Evolutionary conservation across 2,329 filamentous ascomycete species (phyloP), one percentile per base, ranked within the genome.

Genomic region (Keithomyces neogunnii): DNA sequence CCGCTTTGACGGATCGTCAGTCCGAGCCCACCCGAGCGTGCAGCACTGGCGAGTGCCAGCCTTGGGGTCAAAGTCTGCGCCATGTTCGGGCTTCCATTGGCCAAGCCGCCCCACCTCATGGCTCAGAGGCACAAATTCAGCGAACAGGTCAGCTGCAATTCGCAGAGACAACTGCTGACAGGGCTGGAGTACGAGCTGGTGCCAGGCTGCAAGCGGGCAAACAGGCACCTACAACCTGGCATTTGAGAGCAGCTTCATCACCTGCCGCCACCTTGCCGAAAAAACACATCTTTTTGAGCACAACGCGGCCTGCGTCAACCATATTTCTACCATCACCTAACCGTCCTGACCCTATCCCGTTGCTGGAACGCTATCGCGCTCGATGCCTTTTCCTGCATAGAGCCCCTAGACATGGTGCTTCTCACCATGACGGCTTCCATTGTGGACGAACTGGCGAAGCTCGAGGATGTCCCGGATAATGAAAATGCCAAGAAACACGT

Each of bases 371-470:
- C 19, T 30, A 5, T 44, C n/a, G 26, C 28, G n/a, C 40, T 44
- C 26, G 26, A 30, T 44, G 40, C 5, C 9, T 29, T 7, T 11
- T 42, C 49, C 9, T 26, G 45, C 33, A 10, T 19, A 5, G 31
- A 35, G 2, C 10, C 38, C 40, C 29, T 36, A 50, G 55, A 4
- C 3, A 92, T 92, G 88, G 86, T 91, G 19, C 74, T 87, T 43
- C 80, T 93, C 42, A 88, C 84, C n/a, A 85, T 89, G 75, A 91
- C 86, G 3, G 66, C 78, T 59, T 73, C 79, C 58, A 81, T 88
- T 32, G 80, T 85, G 69, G 80, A 81, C 64, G 85, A 78, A 0
- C 62, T 91, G 9, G 60, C 72, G 13, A 66, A 59, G 53, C 54
- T 71, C 11, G 65, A 57, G 28, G 38, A 9, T 4, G 33, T 47